These are phyloP conservation scores for Apophysomyces elegans DNA, from an alignment of 371 early-diverging fungal species.

Conservation along the genomic window DNA sequence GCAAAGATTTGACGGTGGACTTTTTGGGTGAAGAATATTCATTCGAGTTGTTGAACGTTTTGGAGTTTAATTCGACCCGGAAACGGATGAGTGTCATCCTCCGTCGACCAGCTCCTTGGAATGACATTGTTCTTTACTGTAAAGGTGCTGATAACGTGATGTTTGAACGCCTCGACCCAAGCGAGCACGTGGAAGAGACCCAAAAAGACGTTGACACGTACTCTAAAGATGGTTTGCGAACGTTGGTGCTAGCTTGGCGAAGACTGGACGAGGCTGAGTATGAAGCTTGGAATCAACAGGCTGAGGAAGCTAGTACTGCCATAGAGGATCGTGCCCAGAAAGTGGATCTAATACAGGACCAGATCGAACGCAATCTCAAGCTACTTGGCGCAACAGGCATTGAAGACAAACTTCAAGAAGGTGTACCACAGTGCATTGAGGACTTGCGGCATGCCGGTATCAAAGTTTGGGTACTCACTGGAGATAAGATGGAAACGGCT, in stretches of 20 bases:
- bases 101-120: slow-evolving; percentile 74
- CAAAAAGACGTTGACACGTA: slow-evolving; percentile 72
- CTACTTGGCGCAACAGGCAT: slow-evolving; percentile 97
- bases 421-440: slow-evolving; percentile 92
- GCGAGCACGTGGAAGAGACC: slow-evolving; percentile 56
- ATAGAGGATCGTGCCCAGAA: slow-evolving; percentile 78
- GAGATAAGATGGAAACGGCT: slow-evolving; percentile 99
- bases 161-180: slow-evolving; percentile 65
- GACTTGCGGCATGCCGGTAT: slow-evolving; percentile 89
- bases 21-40: slow-evolving; percentile 67
- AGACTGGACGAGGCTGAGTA: slow-evolving; percentile 70
- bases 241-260: slow-evolving; percentile 86
- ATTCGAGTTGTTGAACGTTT: slow-evolving; percentile 76
- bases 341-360: slow-evolving; percentile 72
- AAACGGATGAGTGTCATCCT: slow-evolving; percentile 96
- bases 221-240: slow-evolving; percentile 87
- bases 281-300: slow-evolving; percentile 68
- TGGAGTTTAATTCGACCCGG: slow-evolving; percentile 93
- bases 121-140: slow-evolving; percentile 82
- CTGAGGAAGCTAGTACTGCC: slow-evolving; percentile 71
- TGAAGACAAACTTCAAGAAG: slow-evolving; percentile 98
- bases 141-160: slow-evolving; percentile 99
- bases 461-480: slow-evolving; percentile 99
- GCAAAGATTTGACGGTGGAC: slow-evolving; percentile 56
- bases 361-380: slow-evolving; percentile 79